Conservation (phyloP, 495 filamentous ascomycete genomes). For the Aspergillus carlsbadensis region DNA sequence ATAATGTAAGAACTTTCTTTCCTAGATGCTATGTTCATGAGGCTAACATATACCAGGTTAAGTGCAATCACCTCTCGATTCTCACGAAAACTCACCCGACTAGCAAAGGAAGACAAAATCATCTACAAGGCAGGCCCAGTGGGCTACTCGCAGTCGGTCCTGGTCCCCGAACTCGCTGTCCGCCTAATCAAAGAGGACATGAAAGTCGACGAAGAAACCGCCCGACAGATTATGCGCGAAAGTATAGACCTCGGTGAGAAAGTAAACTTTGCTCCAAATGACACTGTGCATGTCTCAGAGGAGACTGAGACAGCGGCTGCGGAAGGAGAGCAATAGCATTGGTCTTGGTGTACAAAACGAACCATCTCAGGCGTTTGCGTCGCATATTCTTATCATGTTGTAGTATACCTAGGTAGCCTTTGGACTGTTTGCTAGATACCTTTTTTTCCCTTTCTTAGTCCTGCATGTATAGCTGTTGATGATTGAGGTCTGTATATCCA, state of each 20-base stretch:
- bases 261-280: slow-evolving; percentile 63
- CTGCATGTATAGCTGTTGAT: too few species aligned
- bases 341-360: not conserved
- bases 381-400: not conserved
- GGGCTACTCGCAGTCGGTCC: slow-evolving; percentile 76
- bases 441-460: too few species aligned
- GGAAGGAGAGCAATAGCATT: not conserved
- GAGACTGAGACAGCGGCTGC: not conserved
- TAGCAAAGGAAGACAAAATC: slow-evolving; percentile 64
- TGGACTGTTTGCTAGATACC: too few species aligned
- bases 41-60: slow-evolving; percentile 35
- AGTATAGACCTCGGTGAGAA: slow-evolving; percentile 77
- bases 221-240: slow-evolving; percentile 67
- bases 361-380: not conserved
- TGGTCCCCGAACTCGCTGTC: slow-evolving; percentile 82
- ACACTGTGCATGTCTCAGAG: slow-evolving; percentile 52
- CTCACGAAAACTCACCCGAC: slow-evolving; percentile 58
- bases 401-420: too few species aligned
- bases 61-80: slow-evolving; percentile 66
- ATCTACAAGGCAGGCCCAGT: slow-evolving; percentile 68
- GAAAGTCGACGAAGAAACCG: slow-evolving; percentile 60
- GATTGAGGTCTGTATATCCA: too few species aligned
- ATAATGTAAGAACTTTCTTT: slow-evolving; percentile 50
- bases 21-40: not conserved
- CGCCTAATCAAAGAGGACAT: slow-evolving; percentile 84